Conservation (phyloP, 1,284 basidiomycete species). For the Malassezia sp. region DNA sequence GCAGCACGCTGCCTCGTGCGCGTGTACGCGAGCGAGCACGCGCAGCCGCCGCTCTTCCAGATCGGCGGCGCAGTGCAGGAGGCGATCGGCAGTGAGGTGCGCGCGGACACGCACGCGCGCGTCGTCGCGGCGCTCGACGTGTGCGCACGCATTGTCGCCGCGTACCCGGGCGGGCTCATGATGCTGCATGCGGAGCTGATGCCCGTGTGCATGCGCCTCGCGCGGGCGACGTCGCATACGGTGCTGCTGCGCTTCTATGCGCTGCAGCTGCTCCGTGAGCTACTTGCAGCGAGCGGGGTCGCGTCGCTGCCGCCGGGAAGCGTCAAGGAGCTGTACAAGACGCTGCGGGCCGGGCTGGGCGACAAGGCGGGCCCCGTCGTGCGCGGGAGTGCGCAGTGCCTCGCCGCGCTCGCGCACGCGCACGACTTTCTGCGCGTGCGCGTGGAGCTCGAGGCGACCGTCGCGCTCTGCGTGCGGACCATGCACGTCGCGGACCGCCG, state of each 20-base stretch:
- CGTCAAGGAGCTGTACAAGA: slow-evolving; percentile 73
- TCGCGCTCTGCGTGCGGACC: slow-evolving; percentile 61
- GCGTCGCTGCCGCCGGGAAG: slow-evolving; percentile 29
- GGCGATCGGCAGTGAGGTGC: not conserved
- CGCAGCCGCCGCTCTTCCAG: slow-evolving; percentile 21
- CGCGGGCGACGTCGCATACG: slow-evolving; percentile 22
- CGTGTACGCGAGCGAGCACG: slow-evolving; percentile 13
- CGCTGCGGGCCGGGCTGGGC: slow-evolving; percentile 61
- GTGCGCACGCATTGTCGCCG: slow-evolving; percentile 74
- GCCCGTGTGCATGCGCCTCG: slow-evolving; percentile 13
- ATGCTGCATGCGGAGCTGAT: slow-evolving; percentile 55
- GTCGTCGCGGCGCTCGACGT: slow-evolving; percentile 66
- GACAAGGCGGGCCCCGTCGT: slow-evolving; percentile 81
- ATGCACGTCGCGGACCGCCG: slow-evolving; percentile 67
- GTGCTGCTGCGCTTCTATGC: slow-evolving; percentile 67
- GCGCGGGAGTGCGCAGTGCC: slow-evolving; percentile 61
- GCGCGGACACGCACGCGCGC: not conserved
- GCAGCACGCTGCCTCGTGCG: slow-evolving; percentile 6
- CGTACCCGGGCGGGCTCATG: slow-evolving; percentile 77
- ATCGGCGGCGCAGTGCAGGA: slow-evolving; percentile 17
- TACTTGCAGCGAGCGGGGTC: slow-evolving; percentile 69
- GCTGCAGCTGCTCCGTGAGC: slow-evolving; percentile 63
- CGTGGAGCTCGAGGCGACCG: slow-evolving; percentile 63
- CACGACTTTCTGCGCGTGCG: slow-evolving; percentile 43
- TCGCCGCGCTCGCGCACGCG: not conserved